Percentiles rank a stretch among this genome's conserved stretches.
Conservation (phyloP, 768 basidiomycete species). For the Guyanaporus albipodus region DNA sequence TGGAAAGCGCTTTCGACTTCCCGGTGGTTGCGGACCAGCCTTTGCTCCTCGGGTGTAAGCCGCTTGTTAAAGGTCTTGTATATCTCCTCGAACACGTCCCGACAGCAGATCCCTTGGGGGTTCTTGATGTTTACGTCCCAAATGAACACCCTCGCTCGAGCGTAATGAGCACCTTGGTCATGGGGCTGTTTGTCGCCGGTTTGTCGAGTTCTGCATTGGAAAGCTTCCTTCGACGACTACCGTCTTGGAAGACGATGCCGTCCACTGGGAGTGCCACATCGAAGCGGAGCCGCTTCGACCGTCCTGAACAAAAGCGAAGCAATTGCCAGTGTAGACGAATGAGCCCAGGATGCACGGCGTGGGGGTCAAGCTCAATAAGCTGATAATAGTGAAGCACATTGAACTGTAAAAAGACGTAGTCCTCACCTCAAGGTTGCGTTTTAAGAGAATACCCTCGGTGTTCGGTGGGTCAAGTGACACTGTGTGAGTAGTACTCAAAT, state of each 20-base stretch:
- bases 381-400: too few relatives aligned
- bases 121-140: constrained; percentile 42
- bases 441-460: too few relatives aligned
- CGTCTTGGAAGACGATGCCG: constrained; percentile 23
- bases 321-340: constrained; percentile 49
- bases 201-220: constrained; percentile 39
- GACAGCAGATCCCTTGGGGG: constrained; percentile 43
- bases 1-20: constrained; percentile 41
- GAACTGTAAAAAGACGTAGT: too few relatives aligned
- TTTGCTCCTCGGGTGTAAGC: constrained; percentile 43
- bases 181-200: constrained; percentile 38
- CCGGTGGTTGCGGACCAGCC: constrained; percentile 25
- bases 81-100: constrained; percentile 58
- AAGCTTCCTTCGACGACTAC: too few relatives aligned
- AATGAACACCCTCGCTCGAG: constrained; percentile 32
- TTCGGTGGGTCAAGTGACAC: too few relatives aligned
- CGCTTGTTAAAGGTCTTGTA: constrained; percentile 43
- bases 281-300: constrained; percentile 40
- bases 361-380: too few relatives aligned
- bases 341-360: too few relatives aligned
- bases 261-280: constrained; percentile 46
- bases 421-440: too few relatives aligned
- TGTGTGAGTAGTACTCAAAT: too few relatives aligned
- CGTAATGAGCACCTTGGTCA: constrained; percentile 48
- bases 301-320: constrained; percentile 35